Evolutionary conservation across 1,284 basidiomycete genomes (phyloP).

Genomic region (Takashimella koratensis): DNA sequence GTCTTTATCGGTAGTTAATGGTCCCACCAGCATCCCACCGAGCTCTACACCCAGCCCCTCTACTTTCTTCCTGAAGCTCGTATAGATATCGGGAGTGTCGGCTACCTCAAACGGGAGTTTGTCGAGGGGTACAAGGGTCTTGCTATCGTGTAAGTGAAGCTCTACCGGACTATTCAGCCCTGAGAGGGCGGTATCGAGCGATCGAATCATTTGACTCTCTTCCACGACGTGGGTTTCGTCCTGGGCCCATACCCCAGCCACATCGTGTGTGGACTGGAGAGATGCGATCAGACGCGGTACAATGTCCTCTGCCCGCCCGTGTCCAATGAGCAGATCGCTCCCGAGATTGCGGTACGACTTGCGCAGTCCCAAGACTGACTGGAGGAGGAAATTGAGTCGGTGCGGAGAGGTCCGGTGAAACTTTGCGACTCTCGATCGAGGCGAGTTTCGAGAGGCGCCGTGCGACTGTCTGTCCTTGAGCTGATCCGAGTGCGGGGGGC

Average conservation of each 20-base stretch:
- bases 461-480: too few species aligned
- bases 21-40: slow-evolving; percentile 42
- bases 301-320: slow-evolving; percentile 52
- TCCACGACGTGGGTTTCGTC: slow-evolving; percentile 37
- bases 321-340: slow-evolving; percentile 54
- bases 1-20: slow-evolving; percentile 20
- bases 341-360: slow-evolving; percentile 46
- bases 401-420: slow-evolving; percentile 55
- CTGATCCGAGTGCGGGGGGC: slow-evolving; percentile 20
- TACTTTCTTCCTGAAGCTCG: slow-evolving; percentile 52
- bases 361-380: slow-evolving; percentile 54
- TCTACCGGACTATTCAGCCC: slow-evolving; percentile 8
- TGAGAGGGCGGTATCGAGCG: not conserved
- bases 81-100: slow-evolving; percentile 54
- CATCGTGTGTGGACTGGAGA: slow-evolving; percentile 44
- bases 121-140: slow-evolving; percentile 45
- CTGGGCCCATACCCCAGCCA: slow-evolving; percentile 52
- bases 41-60: slow-evolving; percentile 49
- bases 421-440: slow-evolving; percentile 47
- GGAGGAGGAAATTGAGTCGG: slow-evolving; percentile 50
- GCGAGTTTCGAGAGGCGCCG: slow-evolving; percentile 10
- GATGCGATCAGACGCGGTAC: slow-evolving; percentile 46
- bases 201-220: not conserved
- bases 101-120: slow-evolving; percentile 51
- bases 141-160: slow-evolving; percentile 37